phyloP scores from a whole-genome alignment of 108 stramenopile genomes.

The Epithemia pelagica region DNA sequence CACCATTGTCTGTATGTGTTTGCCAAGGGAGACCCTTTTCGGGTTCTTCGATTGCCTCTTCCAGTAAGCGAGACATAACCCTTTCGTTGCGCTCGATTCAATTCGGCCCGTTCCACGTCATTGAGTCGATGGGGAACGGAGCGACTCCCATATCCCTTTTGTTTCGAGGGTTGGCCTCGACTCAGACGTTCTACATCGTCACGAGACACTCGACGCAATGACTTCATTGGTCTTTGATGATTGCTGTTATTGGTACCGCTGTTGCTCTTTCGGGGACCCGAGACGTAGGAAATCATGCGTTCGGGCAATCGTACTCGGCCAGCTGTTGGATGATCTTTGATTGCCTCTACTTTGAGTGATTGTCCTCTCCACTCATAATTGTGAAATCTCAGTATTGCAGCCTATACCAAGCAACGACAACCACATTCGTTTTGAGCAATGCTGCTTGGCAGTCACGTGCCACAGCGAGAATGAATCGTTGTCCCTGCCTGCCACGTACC shows the following conservation, averaged over 20 bases:
- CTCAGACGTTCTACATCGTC: conserved; percentile 77
- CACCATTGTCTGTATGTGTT: conserved; percentile 76
- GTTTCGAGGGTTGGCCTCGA: conserved; percentile 79
- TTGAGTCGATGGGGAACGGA: conserved; percentile 79
- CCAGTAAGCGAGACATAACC: conserved; percentile 73
- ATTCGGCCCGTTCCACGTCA: conserved; percentile 60
- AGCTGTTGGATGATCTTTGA: conserved; percentile 55
- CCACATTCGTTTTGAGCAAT: too few species aligned
- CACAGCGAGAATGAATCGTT: too few species aligned
- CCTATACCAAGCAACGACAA: conserved; percentile 15
- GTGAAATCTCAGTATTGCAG: conserved; percentile 59
- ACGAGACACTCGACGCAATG: neutral
- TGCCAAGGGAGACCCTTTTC: conserved; percentile 71
- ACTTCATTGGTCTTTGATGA: neutral
- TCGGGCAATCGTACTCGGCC: conserved; percentile 71
- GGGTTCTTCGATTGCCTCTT: conserved; percentile 60
- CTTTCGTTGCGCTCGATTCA: conserved; percentile 70
- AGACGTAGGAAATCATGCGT: conserved; percentile 59
- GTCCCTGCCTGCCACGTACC: too few species aligned
- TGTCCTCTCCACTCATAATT: conserved; percentile 51
- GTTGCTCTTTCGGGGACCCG: conserved; percentile 34
- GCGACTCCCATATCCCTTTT: conserved; percentile 73
- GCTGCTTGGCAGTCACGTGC: too few species aligned
- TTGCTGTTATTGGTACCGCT: conserved; percentile 3
- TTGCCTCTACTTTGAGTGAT: conserved; percentile 57